These are phyloP conservation scores for Phyllostachys edulis DNA, from an alignment of 176 grass and related monocot species.

Conservation along the genomic window DNA sequence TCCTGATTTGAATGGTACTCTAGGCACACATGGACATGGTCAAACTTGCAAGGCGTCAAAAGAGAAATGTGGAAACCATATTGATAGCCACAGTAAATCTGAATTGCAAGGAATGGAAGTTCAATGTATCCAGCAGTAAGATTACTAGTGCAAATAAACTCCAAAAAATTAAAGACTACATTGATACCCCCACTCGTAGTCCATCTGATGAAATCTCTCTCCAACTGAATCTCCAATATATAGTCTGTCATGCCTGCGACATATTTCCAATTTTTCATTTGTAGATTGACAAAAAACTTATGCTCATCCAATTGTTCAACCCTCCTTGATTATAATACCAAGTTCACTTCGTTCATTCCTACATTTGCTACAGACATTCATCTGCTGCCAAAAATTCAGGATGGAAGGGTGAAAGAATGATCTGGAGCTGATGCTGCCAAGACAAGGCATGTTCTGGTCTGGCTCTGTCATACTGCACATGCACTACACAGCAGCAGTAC, in stretches of 20 bases:
- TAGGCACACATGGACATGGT: background rate
- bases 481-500: background rate
- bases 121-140: background rate
- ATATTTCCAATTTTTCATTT: conserved; percentile 4
- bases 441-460: background rate
- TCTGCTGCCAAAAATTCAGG: conserved; percentile 3
- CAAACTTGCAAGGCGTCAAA: background rate
- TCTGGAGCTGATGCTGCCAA: background rate
- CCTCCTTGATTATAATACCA: background rate
- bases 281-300: background rate
- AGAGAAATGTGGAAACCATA: background rate
- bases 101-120: background rate
- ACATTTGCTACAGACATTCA: background rate
- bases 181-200: background rate
- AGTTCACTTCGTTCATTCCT: background rate
- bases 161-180: background rate
- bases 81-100: background rate
- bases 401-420: conserved; percentile 8
- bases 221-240: background rate
- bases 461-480: background rate
- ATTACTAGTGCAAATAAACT: background rate
- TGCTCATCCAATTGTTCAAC: background rate
- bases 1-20: background rate
- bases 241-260: background rate
- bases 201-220: background rate